Base-by-base conservation (phyloP, 164 flowering plant species). In the Euptelea pleiosperma region DNA sequence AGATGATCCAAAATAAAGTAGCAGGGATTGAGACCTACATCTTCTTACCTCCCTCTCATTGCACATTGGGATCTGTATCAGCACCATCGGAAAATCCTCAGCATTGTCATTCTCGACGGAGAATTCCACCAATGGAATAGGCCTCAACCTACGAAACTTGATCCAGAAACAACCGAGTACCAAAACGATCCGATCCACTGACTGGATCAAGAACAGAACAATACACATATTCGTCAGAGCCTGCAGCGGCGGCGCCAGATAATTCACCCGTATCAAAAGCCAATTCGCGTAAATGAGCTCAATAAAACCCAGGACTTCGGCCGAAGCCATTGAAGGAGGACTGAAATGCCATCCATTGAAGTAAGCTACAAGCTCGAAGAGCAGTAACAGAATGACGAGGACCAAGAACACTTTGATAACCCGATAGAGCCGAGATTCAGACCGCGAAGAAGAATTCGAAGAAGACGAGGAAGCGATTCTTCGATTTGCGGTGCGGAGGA, bases 21-120 rank as follows among this genome's bases (percentile, higher is more conserved):
- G n/a, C 26, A 55, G 63, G 68, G 70, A 52, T 56, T 29, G 8
- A 61, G 45, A 59, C 54, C 62, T 48, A 59, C 53, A 48, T 60
- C 29, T 39, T 28, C 63, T 87, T 81, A 90, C 99, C 97, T 93
- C 99, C 89, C 79, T 83, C 80, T 90, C 99, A 52, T 93, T 93
- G 79, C 98, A 90, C 98, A 90, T 93, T 0, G 98, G 97, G 16
- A 93, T 89, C 82, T 93, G 98, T 34, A 90, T 69, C 53, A 93
- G 57, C 48, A 86, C 97, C 98, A 90, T 89, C 0, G 98, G 97
- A 66, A 78, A 88, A 58, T 81, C 85, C 55, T 73, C 76, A 26
- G 41, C 64, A 59, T 66, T 73, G 44, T 37, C 73, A 15, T 19
- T 58, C 58, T 78, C 85, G 5, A 22, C 54, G 5, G 29, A 42